These are phyloP conservation scores for Tricladium varicosporioides DNA, from an alignment of 2,329 filamentous ascomycete species.

Conservation along the genomic window DNA sequence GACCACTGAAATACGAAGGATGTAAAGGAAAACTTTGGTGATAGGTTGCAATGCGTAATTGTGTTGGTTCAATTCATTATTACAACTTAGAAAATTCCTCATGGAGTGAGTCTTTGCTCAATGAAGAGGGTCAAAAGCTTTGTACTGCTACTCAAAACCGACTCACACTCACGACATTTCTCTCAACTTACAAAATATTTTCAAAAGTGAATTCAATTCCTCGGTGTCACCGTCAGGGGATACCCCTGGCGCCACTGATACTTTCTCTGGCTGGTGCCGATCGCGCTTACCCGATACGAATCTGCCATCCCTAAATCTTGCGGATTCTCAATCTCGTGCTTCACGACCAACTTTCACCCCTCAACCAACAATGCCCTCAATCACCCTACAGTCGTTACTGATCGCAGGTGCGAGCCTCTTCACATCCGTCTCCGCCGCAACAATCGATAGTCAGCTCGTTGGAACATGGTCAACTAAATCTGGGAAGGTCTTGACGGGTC, in stretches of 20 bases:
- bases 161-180: neutral
- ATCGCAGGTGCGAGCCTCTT: conserved; percentile 28
- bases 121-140: too few species aligned
- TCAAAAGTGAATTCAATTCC: neutral
- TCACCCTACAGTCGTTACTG: conserved; percentile 37
- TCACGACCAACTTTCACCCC: conserved; percentile 1
- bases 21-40: too few species aligned
- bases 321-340: neutral
- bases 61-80: neutral
- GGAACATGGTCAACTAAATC: conserved; percentile 74
- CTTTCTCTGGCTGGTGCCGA: neutral
- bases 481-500: conserved; percentile 65
- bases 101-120: too few species aligned
- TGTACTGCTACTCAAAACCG: neutral
- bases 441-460: conserved; percentile 49
- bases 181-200: neutral
- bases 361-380: conserved; percentile 28
- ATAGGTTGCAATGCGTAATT: neutral
- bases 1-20: too few species aligned
- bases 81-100: neutral
- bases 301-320: conserved; percentile 16
- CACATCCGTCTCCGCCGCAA: conserved; percentile 36
- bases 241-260: neutral
- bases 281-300: conserved; percentile 1
- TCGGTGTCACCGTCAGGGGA: neutral